Evolutionary conservation across 768 basidiomycete genomes (phyloP).

Genomic region (Leccinum fibrillosum): DNA sequence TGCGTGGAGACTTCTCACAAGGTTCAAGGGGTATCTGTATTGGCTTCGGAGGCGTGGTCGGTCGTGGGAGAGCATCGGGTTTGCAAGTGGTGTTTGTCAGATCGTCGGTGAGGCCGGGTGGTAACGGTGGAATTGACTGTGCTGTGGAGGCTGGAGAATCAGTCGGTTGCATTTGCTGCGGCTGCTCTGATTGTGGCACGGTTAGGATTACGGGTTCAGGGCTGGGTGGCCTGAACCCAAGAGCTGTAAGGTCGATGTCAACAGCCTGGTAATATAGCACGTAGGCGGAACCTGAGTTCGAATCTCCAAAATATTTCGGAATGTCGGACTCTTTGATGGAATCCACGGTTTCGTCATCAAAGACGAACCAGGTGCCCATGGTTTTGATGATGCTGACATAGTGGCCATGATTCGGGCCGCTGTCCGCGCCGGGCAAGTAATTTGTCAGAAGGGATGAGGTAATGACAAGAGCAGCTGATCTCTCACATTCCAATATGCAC

Average conservation of each 20-base stretch:
- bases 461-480: conserved; percentile 12
- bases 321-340: conserved; percentile 88
- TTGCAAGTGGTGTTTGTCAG: conserved; percentile 14
- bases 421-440: conserved; percentile 31
- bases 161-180: conserved; percentile 10
- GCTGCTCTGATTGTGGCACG: conserved; percentile 13
- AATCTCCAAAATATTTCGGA: conserved; percentile 92
- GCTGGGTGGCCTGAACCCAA: conserved; percentile 56
- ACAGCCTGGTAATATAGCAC: conserved; percentile 96
- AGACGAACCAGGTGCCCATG: conserved; percentile 81
- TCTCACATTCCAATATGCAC: conserved; percentile 98
- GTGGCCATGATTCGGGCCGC: conserved; percentile 98
- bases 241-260: conserved; percentile 71
- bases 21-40: conserved; percentile 13
- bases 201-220: conserved; percentile 19
- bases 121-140: conserved; percentile 28
- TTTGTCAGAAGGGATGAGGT: conserved; percentile 8
- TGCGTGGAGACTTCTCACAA: conserved; percentile 24
- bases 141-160: conserved; percentile 27
- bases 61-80: conserved; percentile 17
- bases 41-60: conserved; percentile 20
- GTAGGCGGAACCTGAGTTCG: conserved; percentile 83
- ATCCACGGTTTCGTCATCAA: conserved; percentile 93
- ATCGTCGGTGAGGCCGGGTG: conserved; percentile 37
- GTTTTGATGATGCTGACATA: conserved; percentile 95